Evolutionary conservation across 192 early-diverging fungal genomes (phyloP).

Genomic region (Podila epicladia): DNA sequence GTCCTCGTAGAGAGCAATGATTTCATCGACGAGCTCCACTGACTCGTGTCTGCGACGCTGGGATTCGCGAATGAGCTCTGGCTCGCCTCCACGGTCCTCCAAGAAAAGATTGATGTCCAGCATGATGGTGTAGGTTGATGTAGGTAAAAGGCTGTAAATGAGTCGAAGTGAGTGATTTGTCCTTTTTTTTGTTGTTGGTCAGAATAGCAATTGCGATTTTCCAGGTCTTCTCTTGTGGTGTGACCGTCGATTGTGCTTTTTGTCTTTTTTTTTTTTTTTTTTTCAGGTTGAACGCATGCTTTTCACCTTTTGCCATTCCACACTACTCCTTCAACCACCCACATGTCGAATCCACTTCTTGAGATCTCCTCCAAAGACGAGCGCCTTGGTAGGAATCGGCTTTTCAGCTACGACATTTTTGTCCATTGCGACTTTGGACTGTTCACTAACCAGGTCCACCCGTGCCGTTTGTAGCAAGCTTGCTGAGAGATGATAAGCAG

Average conservation of each 20-base stretch:
- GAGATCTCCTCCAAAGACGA: slow-evolving; percentile 47
- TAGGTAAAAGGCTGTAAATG: neutral
- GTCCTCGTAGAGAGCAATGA: slow-evolving; percentile 88
- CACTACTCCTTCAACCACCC: neutral
- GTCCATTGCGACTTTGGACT: no score
- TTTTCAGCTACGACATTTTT: no score
- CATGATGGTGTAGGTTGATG: slow-evolving; percentile 56
- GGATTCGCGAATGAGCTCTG: slow-evolving; percentile 91
- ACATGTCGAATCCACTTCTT: slow-evolving; percentile 35
- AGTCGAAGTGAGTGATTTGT: neutral
- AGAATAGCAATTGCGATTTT: no score
- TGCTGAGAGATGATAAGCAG: slow-evolving; percentile 27
- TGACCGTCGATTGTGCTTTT: neutral
- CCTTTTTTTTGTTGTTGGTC: slow-evolving; percentile 7
- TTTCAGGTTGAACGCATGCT: neutral
- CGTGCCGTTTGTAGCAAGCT: slow-evolving; percentile 8
- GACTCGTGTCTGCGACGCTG: slow-evolving; percentile 88
- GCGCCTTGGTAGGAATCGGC: slow-evolving; percentile 25
- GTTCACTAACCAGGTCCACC: no score
- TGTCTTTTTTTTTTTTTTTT: neutral
- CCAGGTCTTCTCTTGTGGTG: neutral
- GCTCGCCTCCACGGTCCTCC: slow-evolving; percentile 92
- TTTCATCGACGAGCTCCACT: slow-evolving; percentile 90
- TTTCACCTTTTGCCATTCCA: neutral
- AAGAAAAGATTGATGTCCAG: slow-evolving; percentile 95